Percentiles rank a stretch among this genome's conserved stretches.
Evolutionary conservation across 2,329 filamentous ascomycete genomes (phyloP).

Genomic region (Volutella citrinella): DNA sequence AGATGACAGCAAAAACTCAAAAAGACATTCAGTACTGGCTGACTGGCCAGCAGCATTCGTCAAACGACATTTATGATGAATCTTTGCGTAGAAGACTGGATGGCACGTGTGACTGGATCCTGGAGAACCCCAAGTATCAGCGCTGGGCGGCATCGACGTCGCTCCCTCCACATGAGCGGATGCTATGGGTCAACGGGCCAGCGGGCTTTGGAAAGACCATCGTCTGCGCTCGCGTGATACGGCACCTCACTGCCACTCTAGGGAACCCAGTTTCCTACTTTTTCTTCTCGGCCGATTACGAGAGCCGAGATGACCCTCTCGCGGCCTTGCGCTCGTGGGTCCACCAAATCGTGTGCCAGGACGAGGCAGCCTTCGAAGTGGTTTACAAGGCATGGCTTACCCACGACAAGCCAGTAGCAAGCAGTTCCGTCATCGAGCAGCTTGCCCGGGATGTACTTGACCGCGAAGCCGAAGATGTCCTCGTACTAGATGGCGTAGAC

Average conservation of each 20-base stretch:
- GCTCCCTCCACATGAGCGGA: too few species aligned
- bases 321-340: conserved; percentile 30
- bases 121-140: too few species aligned
- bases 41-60: too few species aligned
- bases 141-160: too few species aligned
- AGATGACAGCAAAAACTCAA: too few species aligned
- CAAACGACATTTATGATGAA: too few species aligned
- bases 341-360: conserved; percentile 14
- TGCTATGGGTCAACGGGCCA: conserved; percentile 5
- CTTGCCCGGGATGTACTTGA: conserved; percentile 10
- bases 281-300: conserved; percentile 30
- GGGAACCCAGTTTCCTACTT: conserved; percentile 21
- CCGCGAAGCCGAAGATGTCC: too few species aligned
- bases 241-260: conserved; percentile 12
- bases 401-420: conserved; percentile 10
- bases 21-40: too few species aligned
- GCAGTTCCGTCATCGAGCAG: conserved; percentile 15
- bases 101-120: too few species aligned
- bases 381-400: conserved; percentile 11
- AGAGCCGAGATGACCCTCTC: conserved; percentile 23
- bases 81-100: too few species aligned
- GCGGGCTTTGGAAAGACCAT: conserved; percentile 33
- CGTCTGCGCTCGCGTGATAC: conserved; percentile 25
- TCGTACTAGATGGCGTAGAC: conserved; percentile 33
- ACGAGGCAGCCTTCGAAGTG: conserved; percentile 15